Conservation (phyloP, 148 eudicot genomes). For the Selenicereus undatus region DNA sequence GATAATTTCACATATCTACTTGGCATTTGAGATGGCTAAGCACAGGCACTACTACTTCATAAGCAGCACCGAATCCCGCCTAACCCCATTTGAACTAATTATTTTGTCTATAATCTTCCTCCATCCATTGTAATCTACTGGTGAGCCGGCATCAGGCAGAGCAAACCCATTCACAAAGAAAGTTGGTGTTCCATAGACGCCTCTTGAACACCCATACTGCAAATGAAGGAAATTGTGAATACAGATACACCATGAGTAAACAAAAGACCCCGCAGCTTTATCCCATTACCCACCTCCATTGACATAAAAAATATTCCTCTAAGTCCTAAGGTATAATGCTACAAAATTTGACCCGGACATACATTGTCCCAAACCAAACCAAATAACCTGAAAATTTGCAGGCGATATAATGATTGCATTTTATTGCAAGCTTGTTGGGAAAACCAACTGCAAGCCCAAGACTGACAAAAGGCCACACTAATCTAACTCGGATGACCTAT, state of each 20-base stretch:
- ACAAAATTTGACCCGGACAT: not conserved
- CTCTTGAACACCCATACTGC: slow-evolving; percentile 90
- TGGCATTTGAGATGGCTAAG: not conserved
- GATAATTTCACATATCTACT: not conserved
- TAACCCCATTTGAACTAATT: slow-evolving; percentile 20
- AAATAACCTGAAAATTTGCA: not conserved
- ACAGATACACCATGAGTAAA: too few relatives aligned
- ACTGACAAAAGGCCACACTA: too few relatives aligned
- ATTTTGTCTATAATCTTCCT: slow-evolving; percentile 67
- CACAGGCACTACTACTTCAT: not conserved
- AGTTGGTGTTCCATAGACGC: slow-evolving; percentile 72
- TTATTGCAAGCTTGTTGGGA: too few relatives aligned
- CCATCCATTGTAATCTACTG: slow-evolving; percentile 60
- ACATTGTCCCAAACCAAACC: not conserved
- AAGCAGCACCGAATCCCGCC: not conserved
- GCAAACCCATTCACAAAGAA: slow-evolving; percentile 77
- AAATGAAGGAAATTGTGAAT: not conserved
- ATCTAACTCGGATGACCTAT: too few relatives aligned
- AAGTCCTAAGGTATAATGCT: not conserved
- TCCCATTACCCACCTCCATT: not conserved
- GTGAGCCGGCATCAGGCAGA: slow-evolving; percentile 55
- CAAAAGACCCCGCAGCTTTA: not conserved
- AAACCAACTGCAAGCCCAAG: too few relatives aligned
- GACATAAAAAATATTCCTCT: too few relatives aligned
- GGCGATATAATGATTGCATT: too few relatives aligned